Evolutionary conservation across 164 flowering plant species (phyloP), one percentile per base, ranked within the genome.

Genomic region (Umbilicus rupestris): DNA sequence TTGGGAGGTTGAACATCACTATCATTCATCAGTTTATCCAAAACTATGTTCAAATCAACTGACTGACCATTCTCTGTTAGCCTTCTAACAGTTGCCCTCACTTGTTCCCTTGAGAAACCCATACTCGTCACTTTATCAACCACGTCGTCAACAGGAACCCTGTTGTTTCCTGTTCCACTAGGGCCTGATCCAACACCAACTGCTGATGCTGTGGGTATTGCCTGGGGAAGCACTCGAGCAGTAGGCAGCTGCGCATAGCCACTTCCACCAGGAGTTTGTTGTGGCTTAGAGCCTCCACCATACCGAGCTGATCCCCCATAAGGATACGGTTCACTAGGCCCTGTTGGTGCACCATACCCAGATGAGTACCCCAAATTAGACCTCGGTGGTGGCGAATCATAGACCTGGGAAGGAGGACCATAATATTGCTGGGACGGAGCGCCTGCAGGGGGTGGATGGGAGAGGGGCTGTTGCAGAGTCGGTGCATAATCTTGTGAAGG

Each of bases 81-180:
- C 67, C 71, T 87, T 67, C 88, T 66, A 20, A 93, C 97, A 0
- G 97, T 85, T 16, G 92, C 93, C 69, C 84, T 84, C 63, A 88
- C 97, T 42, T 77, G 85, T 11, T 93, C 98, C 77, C 96, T 88
- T 3, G 94, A 79, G 77, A 93, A 93, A 37, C 98, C 98, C 98
- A 93, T 93, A 22, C 30, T 84, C 8, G 90, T 63, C 57, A 90
- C 92, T 74, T 82, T 88, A 71, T 90, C 97, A 7, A 93, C 78
- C 64, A 93, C 96, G 77, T 93, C 98, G 74, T 93, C 96, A 33
- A 90, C 52, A 0, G 98, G 96, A 59, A 90, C 96, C 74, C 88
- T 82, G 73, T 55, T 55, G 60, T 86, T 93, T 39, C 94, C 92
- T 60, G 83, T 26, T 20, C 92, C 90, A 24, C 79, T 63, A 33